Evolutionary conservation across 805 yeast species (phyloP), one percentile per base, ranked within the genome.

Genomic region (Kodamaea sagamina): DNA sequence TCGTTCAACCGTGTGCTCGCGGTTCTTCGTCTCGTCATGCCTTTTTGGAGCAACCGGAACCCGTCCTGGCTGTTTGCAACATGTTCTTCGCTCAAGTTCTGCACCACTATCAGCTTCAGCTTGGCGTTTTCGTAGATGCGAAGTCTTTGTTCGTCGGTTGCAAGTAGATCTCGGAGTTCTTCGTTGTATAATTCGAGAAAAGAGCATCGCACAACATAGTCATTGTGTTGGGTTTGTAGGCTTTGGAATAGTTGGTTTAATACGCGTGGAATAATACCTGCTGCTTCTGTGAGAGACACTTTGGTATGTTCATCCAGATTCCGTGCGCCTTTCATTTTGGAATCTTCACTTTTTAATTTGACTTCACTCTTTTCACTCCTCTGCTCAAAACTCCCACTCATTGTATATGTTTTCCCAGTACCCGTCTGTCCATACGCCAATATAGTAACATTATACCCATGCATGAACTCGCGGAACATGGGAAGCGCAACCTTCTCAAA

Each of bases 181-280:
- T 89, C 97, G 55, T 89, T 89, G 66, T 89, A 90, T 13, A 89
- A 67, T 59, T 89, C 97, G 42, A 89, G 75, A 59, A 85, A 90
- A 0, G 95, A 86, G 49, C 89, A 77, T 57, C 82, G 84, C 13
- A 86, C 89, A 24, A 84, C 57, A 57, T 74, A 81, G 55, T 84
- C 95, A n/a, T 15, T 15, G 6, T 29, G 34, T n/a, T 46, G 46
- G n/a, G 53, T 25, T 7, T 71, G 63, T 40, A 86, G 58, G 7
- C 60, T 60, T 19, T 69, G 66, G 59, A 88, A 88, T 4, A 87
- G 63, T 36, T 68, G 65, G 28, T 60, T 54, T 36, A 79, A 54
- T 4, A 75, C 68, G 27, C 82, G 67, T 47, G 57, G 78, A 24
- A 82, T 75, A 39, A 84, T 84, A 5, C 95, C 93, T 5, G 40